phyloP scores from a whole-genome alignment of 495 filamentous ascomycete species.

The Penicillium bovifimosum region DNA sequence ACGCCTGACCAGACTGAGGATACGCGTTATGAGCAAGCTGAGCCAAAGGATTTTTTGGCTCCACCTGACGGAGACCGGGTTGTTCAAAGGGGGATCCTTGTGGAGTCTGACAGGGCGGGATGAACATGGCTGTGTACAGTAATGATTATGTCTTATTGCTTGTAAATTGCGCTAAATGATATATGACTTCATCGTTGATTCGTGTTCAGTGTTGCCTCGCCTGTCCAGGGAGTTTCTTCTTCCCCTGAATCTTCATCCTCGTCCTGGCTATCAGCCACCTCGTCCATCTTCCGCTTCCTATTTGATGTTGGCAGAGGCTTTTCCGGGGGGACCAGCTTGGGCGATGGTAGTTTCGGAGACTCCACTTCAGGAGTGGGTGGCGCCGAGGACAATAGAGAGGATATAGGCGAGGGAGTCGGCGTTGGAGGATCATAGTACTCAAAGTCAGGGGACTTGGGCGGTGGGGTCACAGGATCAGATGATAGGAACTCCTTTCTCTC shows the following conservation, averaged over 20 bases:
- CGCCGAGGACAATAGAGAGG: background rate
- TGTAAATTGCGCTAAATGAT: background rate
- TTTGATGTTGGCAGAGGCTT: constrained; percentile 13
- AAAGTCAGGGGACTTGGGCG: constrained; percentile 8
- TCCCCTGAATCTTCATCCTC: constrained; percentile 42
- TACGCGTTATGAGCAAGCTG: constrained; percentile 1
- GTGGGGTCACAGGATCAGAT: background rate
- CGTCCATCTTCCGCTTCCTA: constrained; percentile 47
- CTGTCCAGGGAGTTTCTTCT: constrained; percentile 5
- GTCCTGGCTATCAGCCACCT: constrained; percentile 47
- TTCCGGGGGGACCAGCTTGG: constrained; percentile 1
- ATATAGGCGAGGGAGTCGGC: constrained; percentile 2
- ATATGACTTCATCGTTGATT: background rate
- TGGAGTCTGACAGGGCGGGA: constrained; percentile 2
- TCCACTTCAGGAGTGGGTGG: background rate
- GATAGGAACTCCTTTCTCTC: background rate
- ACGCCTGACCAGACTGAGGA: constrained; percentile 6
- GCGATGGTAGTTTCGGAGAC: background rate
- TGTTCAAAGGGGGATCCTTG: constrained; percentile 14
- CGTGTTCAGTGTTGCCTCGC: constrained; percentile 3
- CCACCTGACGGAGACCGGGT: constrained; percentile 1
- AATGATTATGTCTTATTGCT: background rate
- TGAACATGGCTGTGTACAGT: background rate
- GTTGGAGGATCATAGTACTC: constrained; percentile 6
- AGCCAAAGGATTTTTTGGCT: constrained; percentile 19